phyloP scores from a whole-genome alignment of 768 basidiomycete species.

The Boletus sp. region DNA sequence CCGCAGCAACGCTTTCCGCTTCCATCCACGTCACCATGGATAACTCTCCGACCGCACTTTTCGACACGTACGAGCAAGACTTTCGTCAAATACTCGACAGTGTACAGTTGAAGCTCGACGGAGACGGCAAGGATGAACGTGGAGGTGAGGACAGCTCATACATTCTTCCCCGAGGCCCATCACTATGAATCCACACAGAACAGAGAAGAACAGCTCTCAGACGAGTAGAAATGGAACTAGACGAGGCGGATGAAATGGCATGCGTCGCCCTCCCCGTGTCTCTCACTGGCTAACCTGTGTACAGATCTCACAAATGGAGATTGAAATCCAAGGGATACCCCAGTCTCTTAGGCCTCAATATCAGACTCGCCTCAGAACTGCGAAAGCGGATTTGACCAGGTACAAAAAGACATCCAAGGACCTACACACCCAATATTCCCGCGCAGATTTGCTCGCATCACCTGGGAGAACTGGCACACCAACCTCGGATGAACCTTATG shows the following conservation, averaged over 20 bases:
- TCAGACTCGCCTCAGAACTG: constrained; percentile 65
- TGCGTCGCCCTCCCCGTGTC: constrained; percentile 16
- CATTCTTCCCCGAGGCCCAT: background rate
- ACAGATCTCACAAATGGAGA: constrained; percentile 98
- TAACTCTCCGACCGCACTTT: constrained; percentile 78
- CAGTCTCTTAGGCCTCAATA: constrained; percentile 78
- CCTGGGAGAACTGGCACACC: constrained; percentile 33
- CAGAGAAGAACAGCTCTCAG: constrained; percentile 76
- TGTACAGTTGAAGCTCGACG: constrained; percentile 75
- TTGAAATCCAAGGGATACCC: constrained; percentile 94
- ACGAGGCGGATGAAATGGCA: constrained; percentile 98
- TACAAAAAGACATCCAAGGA: constrained; percentile 84
- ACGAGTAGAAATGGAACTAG: constrained; percentile 90
- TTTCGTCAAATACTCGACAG: constrained; percentile 78
- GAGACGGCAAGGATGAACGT: constrained; percentile 58
- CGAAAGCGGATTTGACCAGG: constrained; percentile 70
- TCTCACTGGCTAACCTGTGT: constrained; percentile 2
- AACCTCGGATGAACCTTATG: constrained; percentile 80
- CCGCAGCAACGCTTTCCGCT: constrained; percentile 16
- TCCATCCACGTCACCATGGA: constrained; percentile 51
- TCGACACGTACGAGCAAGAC: constrained; percentile 90
- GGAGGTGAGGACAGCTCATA: constrained; percentile 52
- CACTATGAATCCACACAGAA: constrained; percentile 44
- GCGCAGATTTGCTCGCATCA: constrained; percentile 73
- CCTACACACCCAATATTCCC: constrained; percentile 61